phyloP scores from a whole-genome alignment of 768 basidiomycete species.

The Bullera alba region DNA sequence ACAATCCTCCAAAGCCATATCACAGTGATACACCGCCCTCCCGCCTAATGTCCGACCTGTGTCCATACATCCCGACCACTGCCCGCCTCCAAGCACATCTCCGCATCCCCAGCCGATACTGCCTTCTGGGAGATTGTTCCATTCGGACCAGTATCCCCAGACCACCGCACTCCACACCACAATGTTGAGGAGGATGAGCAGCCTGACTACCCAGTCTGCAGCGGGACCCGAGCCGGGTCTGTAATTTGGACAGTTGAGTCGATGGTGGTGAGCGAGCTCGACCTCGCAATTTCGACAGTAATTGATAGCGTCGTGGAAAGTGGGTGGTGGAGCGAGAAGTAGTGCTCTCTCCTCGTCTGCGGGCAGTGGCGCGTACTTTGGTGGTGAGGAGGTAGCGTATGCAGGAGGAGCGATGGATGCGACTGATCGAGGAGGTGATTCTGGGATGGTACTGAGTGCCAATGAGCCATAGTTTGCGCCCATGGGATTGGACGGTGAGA shows the following conservation, averaged over 20 bases:
- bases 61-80: not conserved
- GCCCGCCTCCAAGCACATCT: not conserved
- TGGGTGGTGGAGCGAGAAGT: slow-evolving; percentile 25
- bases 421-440: too few species aligned
- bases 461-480: too few species aligned
- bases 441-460: too few species aligned
- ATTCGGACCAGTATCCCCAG: slow-evolving; percentile 2
- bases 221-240: not conserved
- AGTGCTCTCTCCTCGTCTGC: slow-evolving; percentile 11
- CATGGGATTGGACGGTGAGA: too few species aligned
- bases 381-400: slow-evolving; percentile 7
- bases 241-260: not conserved
- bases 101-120: not conserved
- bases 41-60: not conserved
- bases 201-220: slow-evolving; percentile 2
- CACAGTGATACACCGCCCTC: not conserved
- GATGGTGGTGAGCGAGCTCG: not conserved
- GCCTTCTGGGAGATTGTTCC: not conserved
- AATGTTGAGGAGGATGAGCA: slow-evolving; percentile 11
- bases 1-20: not conserved
- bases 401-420: slow-evolving; percentile 5
- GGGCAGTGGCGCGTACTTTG: slow-evolving; percentile 18
- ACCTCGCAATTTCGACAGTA: too few species aligned
- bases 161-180: slow-evolving; percentile 14
- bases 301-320: not conserved